Conservation (phyloP, 2,329 filamentous ascomycete species). For the Venturia carpophila region DNA sequence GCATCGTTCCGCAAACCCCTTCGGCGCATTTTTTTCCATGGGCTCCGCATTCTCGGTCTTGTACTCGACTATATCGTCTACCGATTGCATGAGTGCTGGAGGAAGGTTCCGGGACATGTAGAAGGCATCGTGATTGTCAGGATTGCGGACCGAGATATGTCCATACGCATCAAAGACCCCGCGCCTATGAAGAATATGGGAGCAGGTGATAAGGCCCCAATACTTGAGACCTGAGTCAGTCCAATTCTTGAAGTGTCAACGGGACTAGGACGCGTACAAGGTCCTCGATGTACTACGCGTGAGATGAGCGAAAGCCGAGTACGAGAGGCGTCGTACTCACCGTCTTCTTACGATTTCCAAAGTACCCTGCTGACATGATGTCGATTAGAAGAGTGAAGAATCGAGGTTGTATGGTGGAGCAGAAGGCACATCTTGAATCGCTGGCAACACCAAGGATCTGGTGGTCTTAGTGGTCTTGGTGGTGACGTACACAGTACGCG, state of each 20-base stretch:
- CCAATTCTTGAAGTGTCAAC: background rate
- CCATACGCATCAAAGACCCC: slow-evolving; percentile 29
- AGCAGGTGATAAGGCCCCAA: slow-evolving; percentile 28
- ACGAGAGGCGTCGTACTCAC: background rate
- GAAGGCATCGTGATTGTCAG: slow-evolving; percentile 33
- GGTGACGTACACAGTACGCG: background rate
- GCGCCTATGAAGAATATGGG: slow-evolving; percentile 31
- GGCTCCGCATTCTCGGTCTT: slow-evolving; percentile 34
- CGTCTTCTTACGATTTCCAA: slow-evolving; percentile 32
- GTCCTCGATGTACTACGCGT: background rate
- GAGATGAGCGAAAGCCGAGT: slow-evolving; percentile 25
- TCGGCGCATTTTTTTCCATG: slow-evolving; percentile 29
- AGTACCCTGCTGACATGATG: slow-evolving; percentile 25
- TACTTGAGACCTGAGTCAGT: slow-evolving; percentile 2
- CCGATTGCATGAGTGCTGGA: slow-evolving; percentile 36
- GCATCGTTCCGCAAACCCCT: slow-evolving; percentile 35
- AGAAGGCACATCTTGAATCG: background rate
- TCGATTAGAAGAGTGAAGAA: too few species aligned
- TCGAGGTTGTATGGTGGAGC: too few species aligned
- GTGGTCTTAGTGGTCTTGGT: background rate
- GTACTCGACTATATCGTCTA: slow-evolving; percentile 39
- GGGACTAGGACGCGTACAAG: background rate
- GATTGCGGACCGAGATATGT: slow-evolving; percentile 31
- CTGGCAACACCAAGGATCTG: background rate
- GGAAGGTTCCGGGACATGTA: slow-evolving; percentile 39